Conservation (phyloP, 306 rosid genomes). For the Prunus mume region DNA sequence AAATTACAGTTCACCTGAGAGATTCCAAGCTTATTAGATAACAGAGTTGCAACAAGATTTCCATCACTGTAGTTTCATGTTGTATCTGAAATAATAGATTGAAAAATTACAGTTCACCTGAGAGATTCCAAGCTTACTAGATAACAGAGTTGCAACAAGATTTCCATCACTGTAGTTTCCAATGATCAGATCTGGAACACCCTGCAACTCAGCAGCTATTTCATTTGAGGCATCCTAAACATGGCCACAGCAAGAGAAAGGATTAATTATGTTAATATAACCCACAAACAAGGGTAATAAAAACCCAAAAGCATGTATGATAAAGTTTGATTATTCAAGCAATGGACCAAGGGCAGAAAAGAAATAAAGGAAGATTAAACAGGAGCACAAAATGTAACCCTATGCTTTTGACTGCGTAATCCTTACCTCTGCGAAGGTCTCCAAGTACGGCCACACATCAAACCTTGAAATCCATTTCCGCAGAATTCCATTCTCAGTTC, state of each 20-base stretch:
- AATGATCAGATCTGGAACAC: slow-evolving; percentile 42
- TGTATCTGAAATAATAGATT: not conserved
- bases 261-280: not conserved
- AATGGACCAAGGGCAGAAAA: not conserved
- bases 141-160: slow-evolving; percentile 46
- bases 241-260: slow-evolving; percentile 4
- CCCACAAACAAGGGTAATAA: not conserved
- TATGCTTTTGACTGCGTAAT: not conserved
- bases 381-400: not conserved
- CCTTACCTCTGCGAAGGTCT: slow-evolving; percentile 10
- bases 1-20: slow-evolving; percentile 19
- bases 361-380: not conserved
- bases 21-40: slow-evolving; percentile 39
- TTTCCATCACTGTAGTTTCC: slow-evolving; percentile 51
- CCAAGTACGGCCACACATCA: slow-evolving; percentile 49
- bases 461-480: slow-evolving; percentile 96
- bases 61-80: slow-evolving; percentile 44
- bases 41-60: slow-evolving; percentile 49
- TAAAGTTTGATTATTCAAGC: not conserved
- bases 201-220: slow-evolving; percentile 42
- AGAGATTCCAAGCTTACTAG: slow-evolving; percentile 39
- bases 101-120: slow-evolving; percentile 10
- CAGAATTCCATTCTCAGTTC: slow-evolving; percentile 69
- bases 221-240: slow-evolving; percentile 32
- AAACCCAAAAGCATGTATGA: not conserved